A percentile compares a stretch with the other conserved stretches of the same genome.
phyloP scores from a whole-genome alignment of 495 filamentous ascomycete species.

The Darksidea phi region DNA sequence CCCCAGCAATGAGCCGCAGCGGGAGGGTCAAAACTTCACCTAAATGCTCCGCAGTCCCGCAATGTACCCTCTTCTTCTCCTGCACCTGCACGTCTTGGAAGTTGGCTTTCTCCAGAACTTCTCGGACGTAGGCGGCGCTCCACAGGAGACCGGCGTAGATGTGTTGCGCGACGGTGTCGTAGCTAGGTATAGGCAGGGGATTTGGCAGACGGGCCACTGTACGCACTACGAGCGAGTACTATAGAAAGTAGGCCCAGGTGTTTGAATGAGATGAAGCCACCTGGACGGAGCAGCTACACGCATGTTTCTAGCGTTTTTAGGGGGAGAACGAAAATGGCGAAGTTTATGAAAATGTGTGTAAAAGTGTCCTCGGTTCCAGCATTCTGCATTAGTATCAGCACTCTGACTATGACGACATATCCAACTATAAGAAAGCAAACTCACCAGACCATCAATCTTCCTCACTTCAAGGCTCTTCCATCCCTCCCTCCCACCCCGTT shows the following conservation, averaged over 20 bases:
- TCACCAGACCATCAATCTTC: slow-evolving; percentile 12
- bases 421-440: neutral
- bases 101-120: neutral
- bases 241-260: slow-evolving; percentile 14
- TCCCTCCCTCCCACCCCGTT: neutral
- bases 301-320: neutral
- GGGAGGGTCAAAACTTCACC: slow-evolving; percentile 3
- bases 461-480: slow-evolving; percentile 12
- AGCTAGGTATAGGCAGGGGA: neutral
- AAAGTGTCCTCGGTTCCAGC: slow-evolving; percentile 2
- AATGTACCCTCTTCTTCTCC: neutral
- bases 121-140: slow-evolving; percentile 1
- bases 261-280: slow-evolving; percentile 14
- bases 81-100: slow-evolving; percentile 5
- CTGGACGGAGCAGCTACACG: neutral
- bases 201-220: neutral
- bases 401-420: neutral
- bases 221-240: neutral
- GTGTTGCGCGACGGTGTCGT: neutral
- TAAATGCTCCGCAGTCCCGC: slow-evolving; percentile 8
- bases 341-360: slow-evolving; percentile 28
- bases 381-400: neutral
- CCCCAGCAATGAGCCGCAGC: slow-evolving; percentile 4
- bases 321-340: slow-evolving; percentile 17
- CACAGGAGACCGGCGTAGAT: neutral